These are phyloP conservation scores for Globisporangium apiculatum DNA, from an alignment of 352 stramenopile genomes.

Conservation along the genomic window DNA sequence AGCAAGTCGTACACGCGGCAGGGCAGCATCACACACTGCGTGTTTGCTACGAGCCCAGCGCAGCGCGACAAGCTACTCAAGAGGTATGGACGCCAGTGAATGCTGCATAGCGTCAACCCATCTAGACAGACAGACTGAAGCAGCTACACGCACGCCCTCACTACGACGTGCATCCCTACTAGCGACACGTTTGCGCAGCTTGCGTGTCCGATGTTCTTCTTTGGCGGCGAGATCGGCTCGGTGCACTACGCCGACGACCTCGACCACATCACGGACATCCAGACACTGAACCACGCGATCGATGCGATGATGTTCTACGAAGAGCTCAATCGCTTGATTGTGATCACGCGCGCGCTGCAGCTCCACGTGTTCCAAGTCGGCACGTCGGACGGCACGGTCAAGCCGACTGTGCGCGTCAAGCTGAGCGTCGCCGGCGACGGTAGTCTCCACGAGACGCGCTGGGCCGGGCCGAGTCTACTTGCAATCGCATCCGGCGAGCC, in stretches of 20 bases:
- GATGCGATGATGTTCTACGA: constrained; percentile 89
- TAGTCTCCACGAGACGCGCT: constrained; percentile 77
- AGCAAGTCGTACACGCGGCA: constrained; percentile 82
- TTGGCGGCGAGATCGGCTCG: constrained; percentile 86
- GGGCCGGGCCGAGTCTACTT: constrained; percentile 86
- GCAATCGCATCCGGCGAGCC: constrained; percentile 85
- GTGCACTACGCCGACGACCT: constrained; percentile 91
- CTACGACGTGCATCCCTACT: neutral
- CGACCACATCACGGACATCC: constrained; percentile 88
- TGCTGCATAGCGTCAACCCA: no score
- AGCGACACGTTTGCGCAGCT: constrained; percentile 48
- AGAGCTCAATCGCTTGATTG: constrained; percentile 70
- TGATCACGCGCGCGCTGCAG: constrained; percentile 88
- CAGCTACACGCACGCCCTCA: neutral
- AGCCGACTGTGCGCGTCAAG: constrained; percentile 84
- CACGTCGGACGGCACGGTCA: constrained; percentile 72
- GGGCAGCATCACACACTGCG: constrained; percentile 82
- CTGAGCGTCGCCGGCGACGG: constrained; percentile 82
- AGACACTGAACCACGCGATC: constrained; percentile 79
- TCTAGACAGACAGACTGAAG: no score
- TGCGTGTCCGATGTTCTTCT: constrained; percentile 87
- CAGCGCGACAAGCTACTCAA: constrained; percentile 34
- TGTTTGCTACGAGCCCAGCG: constrained; percentile 61
- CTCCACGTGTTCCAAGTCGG: constrained; percentile 89
- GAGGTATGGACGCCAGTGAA: constrained; percentile 15